Conservation (phyloP, 1,284 basidiomycete genomes). For the Volvariella surrecta region DNA sequence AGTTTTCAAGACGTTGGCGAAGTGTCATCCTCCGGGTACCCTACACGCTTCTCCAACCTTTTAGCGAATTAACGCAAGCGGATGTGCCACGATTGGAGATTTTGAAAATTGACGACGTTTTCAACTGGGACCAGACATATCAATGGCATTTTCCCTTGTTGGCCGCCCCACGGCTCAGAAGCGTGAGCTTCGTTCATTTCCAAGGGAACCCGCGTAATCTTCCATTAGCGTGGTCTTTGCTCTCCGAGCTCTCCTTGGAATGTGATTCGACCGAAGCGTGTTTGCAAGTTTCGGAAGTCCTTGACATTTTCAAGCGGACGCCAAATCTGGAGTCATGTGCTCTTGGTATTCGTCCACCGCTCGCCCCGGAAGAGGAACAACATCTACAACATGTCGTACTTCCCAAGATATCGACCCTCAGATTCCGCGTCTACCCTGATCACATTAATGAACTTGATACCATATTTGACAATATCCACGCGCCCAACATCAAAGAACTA, state of each 20-base stretch:
- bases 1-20: constrained; percentile 3
- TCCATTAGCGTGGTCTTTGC: constrained; percentile 3
- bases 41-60: constrained; percentile 3
- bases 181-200: constrained; percentile 1
- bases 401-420: neutral
- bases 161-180: constrained; percentile 2
- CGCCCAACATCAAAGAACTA: neutral
- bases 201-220: constrained; percentile 1
- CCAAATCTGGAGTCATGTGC: constrained; percentile 8
- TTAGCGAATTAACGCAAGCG: constrained; percentile 1
- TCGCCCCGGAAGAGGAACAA: neutral
- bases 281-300: constrained; percentile 6
- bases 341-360: neutral
- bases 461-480: neutral
- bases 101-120: constrained; percentile 4
- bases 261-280: constrained; percentile 1
- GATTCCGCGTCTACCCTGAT: neutral
- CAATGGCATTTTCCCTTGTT: constrained; percentile 2
- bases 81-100: constrained; percentile 5
- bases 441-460: neutral
- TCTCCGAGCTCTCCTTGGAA: constrained; percentile 8
- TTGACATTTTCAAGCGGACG: constrained; percentile 6
- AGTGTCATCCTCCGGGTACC: constrained; percentile 8
- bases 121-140: neutral
- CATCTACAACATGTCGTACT: neutral